Percentiles rank a stretch among this genome's conserved stretches.
Conservation (phyloP, 2,329 filamentous ascomycete species). For the Paraphaeosphaeria sporulosa region DNA sequence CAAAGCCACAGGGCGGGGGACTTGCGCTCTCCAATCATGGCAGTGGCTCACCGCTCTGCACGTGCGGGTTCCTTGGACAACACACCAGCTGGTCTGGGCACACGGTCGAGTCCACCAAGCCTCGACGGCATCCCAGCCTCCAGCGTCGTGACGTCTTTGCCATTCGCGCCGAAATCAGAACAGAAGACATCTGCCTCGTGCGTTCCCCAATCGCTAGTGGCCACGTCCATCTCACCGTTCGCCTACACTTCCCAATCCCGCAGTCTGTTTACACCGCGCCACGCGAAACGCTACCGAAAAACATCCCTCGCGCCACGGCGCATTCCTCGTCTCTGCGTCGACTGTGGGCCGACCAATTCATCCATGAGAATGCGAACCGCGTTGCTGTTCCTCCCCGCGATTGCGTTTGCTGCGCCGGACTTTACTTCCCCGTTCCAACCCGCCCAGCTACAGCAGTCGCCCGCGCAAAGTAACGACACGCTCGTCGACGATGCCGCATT, state of each 20-base stretch:
- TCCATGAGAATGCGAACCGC: conserved; percentile 38
- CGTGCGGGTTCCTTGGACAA: conserved; percentile 15
- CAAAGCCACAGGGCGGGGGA: conserved; percentile 10
- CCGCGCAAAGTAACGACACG: conserved; percentile 36
- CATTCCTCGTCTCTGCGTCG: conserved; percentile 25
- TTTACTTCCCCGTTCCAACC: conserved; percentile 41
- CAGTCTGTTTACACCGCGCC: conserved; percentile 23
- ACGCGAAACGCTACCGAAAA: conserved; percentile 9
- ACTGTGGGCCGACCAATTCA: conserved; percentile 5
- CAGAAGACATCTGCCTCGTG: not conserved
- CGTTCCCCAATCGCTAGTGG: not conserved
- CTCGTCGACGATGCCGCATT: conserved; percentile 26
- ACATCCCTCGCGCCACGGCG: conserved; percentile 23
- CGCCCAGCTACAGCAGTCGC: conserved; percentile 30
- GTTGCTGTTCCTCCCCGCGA: conserved; percentile 36
- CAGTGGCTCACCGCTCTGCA: conserved; percentile 5
- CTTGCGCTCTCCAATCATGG: conserved; percentile 1
- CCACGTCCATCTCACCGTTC: not conserved
- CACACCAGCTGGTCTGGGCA: conserved; percentile 11
- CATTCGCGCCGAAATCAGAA: not conserved
- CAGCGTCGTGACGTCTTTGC: conserved; percentile 6
- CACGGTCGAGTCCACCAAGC: not conserved
- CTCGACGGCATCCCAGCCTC: not conserved
- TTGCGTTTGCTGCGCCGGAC: conserved; percentile 39
- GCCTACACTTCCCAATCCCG: conserved; percentile 16